Percentiles rank a stretch among this genome's conserved stretches.
These are phyloP conservation scores for Parsonsia alboflavescens DNA, from an alignment of 257 asterid species.

Conservation along the genomic window DNA sequence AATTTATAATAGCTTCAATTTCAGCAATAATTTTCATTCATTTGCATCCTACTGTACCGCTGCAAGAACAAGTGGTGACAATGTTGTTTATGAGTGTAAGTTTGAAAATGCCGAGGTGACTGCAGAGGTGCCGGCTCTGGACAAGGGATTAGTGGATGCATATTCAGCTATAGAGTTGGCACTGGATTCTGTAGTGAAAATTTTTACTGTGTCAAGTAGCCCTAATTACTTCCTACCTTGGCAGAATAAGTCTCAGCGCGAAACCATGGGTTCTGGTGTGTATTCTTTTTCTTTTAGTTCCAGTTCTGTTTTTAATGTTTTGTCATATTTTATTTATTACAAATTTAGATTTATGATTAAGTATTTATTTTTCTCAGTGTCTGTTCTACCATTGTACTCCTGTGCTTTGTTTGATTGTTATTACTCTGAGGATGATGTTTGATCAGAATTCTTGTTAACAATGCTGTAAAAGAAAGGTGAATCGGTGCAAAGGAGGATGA, in stretches of 20 bases:
- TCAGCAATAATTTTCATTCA: not conserved
- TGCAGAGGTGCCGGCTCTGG: constrained; percentile 17
- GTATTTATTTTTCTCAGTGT: no score
- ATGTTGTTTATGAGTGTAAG: constrained; percentile 11
- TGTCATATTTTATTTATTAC: no score
- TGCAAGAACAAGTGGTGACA: not conserved
- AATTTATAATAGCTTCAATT: not conserved
- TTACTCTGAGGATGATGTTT: no score
- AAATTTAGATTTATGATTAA: no score
- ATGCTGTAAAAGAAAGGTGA: no score
- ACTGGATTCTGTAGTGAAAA: constrained; percentile 90
- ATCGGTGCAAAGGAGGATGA: no score
- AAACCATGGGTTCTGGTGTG: constrained; percentile 92
- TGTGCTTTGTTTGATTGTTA: no score
- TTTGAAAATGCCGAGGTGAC: constrained; percentile 11
- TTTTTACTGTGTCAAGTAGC: constrained; percentile 84
- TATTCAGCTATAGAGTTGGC: constrained; percentile 76
- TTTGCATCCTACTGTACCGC: constrained; percentile 13
- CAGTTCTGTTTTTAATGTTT: not conserved
- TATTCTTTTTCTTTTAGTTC: not conserved
- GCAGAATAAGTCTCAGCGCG: constrained; percentile 95
- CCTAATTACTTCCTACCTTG: constrained; percentile 90
- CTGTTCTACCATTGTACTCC: no score
- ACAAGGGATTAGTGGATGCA: constrained; percentile 40
- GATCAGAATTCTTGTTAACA: no score